These are phyloP conservation scores for Colletotrichum destructivum DNA, from an alignment of 2,329 filamentous ascomycete species.

Conservation along the genomic window DNA sequence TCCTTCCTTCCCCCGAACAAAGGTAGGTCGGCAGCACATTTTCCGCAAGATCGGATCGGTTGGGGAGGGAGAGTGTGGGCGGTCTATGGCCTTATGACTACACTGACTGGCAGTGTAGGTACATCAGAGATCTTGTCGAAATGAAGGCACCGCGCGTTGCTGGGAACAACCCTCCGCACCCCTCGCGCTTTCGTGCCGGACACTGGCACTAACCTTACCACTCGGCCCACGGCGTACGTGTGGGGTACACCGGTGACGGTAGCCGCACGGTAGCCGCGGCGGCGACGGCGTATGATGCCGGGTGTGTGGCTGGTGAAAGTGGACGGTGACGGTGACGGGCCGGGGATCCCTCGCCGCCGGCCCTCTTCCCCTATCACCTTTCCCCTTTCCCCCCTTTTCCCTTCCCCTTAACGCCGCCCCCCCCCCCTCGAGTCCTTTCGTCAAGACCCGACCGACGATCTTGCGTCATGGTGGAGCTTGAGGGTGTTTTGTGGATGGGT, in stretches of 20 bases:
- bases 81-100: too few species aligned
- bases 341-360: too few species aligned
- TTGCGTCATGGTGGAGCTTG: slow-evolving; percentile 30
- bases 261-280: not conserved
- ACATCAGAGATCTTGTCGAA: too few species aligned
- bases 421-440: not conserved
- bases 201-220: not conserved
- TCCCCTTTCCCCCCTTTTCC: not conserved
- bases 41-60: too few species aligned
- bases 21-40: too few species aligned
- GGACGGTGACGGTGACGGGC: not conserved
- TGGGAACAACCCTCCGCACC: not conserved
- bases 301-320: not conserved
- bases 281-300: not conserved
- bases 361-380: not conserved
- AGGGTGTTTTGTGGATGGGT: not conserved
- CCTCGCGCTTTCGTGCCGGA: not conserved
- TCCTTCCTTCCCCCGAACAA: too few species aligned
- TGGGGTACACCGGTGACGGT: not conserved
- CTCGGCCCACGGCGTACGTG: not conserved
- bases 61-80: too few species aligned
- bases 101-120: too few species aligned
- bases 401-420: not conserved
- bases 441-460: slow-evolving; percentile 9
- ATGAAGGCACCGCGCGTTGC: not conserved